phyloP scores from a whole-genome alignment of 352 stramenopile genomes.

The Globisporangium echinulatum region DNA sequence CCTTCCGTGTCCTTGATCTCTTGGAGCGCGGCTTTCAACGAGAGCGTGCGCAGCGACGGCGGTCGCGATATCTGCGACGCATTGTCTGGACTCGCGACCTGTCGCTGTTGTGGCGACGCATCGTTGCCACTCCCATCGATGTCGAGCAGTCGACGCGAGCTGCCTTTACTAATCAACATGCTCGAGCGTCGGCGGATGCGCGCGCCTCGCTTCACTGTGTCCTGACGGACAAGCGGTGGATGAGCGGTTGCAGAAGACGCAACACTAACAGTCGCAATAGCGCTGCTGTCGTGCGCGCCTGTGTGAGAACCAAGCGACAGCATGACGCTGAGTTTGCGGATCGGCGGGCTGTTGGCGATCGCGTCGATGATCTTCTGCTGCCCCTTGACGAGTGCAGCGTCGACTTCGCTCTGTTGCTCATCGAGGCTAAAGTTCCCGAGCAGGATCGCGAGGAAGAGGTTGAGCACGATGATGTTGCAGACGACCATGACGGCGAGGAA shows the following conservation, averaged over 20 bases:
- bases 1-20: not conserved
- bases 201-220: constrained; percentile 1
- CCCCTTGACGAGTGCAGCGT: constrained; percentile 20
- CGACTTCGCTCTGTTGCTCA: constrained; percentile 23
- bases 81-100: not conserved
- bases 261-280: not conserved
- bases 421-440: constrained; percentile 69
- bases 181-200: constrained; percentile 7
- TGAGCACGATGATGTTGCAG: constrained; percentile 83
- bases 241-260: not conserved
- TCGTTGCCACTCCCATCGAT: not conserved
- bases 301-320: constrained; percentile 1
- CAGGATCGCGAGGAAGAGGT: constrained; percentile 87
- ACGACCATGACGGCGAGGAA: constrained; percentile 68
- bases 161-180: constrained; percentile 2
- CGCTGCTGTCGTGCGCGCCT: not conserved
- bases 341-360: constrained; percentile 4
- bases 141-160: constrained; percentile 3
- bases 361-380: constrained; percentile 21
- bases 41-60: not conserved
- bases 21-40: constrained; percentile 1
- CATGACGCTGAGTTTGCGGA: constrained; percentile 8
- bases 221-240: constrained; percentile 1
- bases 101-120: not conserved
- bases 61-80: not conserved